A percentile compares a stretch with the other conserved stretches of the same genome.
Conservation (phyloP, 2,329 filamentous ascomycete genomes). For the Alternaria tenuissima region DNA sequence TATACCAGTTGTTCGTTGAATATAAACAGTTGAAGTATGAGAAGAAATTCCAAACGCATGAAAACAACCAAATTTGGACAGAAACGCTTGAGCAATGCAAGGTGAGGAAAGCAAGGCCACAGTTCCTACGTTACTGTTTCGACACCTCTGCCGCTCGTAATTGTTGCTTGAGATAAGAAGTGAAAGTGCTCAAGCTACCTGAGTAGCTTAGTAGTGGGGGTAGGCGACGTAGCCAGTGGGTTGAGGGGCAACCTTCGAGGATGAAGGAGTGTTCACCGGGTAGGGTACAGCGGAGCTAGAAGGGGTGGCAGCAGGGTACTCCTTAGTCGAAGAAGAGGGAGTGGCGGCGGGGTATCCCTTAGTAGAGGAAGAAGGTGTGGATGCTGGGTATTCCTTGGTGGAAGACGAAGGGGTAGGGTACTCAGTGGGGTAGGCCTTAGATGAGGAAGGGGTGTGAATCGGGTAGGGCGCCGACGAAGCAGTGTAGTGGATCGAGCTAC, state of each 20-base stretch:
- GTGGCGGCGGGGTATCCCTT: constrained; percentile 17
- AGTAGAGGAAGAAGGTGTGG: constrained; percentile 11
- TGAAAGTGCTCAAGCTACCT: constrained; percentile 2
- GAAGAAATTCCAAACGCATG: constrained; percentile 10
- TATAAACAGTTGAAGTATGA: constrained; percentile 21
- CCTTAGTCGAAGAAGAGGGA: constrained; percentile 15
- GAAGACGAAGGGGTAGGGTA: neutral
- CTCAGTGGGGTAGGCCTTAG: neutral
- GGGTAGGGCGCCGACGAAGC: constrained; percentile 33
- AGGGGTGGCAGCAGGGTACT: constrained; percentile 11
- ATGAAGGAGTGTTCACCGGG: constrained; percentile 5
- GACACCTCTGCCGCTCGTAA: constrained; percentile 18
- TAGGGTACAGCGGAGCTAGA: neutral
- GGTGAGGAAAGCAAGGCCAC: constrained; percentile 21
- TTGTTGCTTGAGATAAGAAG: constrained; percentile 11
- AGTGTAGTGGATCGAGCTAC: constrained; percentile 11
- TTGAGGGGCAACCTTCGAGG: constrained; percentile 16
- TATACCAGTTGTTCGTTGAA: constrained; percentile 17
- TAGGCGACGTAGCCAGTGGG: constrained; percentile 23
- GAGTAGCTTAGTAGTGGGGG: constrained; percentile 19
- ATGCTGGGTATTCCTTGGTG: constrained; percentile 2
- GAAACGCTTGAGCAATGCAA: constrained; percentile 38
- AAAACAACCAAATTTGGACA: neutral
- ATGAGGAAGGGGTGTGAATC: constrained; percentile 12
- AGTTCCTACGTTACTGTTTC: constrained; percentile 8